Percentiles rank a stretch among this genome's conserved stretches.
Conservation (phyloP, 768 basidiomycete species). For the Boletus pseudo-olivaceus region DNA sequence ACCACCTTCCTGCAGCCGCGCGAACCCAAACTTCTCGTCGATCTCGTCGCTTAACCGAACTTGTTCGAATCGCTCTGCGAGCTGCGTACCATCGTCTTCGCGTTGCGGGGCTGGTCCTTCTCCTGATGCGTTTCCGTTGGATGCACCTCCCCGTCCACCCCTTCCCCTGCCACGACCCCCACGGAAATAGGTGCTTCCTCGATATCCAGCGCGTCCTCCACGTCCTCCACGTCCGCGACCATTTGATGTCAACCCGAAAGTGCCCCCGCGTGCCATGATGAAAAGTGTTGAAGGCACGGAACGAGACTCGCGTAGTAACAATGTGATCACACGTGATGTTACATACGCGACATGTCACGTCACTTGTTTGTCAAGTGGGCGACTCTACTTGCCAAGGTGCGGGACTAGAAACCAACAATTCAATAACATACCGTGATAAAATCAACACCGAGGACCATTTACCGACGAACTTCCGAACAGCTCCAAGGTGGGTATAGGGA, state of each 20-base stretch:
- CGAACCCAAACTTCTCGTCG: conserved; percentile 91
- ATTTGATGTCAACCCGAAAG: conserved; percentile 54
- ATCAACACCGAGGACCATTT: background rate
- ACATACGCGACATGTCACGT: conserved; percentile 26
- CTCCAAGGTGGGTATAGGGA: conserved; percentile 1
- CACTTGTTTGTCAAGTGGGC: conserved; percentile 1
- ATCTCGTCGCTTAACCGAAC: conserved; percentile 76
- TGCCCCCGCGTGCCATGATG: conserved; percentile 43
- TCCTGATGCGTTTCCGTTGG: conserved; percentile 32
- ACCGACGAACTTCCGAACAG: background rate
- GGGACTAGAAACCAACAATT: background rate
- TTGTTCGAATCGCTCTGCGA: conserved; percentile 83
- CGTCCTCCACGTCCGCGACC: conserved; percentile 40
- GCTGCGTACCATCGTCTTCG: conserved; percentile 87
- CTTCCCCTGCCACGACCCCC: conserved; percentile 51
- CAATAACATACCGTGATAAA: background rate
- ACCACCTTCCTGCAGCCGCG: conserved; percentile 72
- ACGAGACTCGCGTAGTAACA: conserved; percentile 6
- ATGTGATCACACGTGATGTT: conserved; percentile 21
- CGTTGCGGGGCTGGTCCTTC: conserved; percentile 57
- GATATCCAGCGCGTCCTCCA: conserved; percentile 35
- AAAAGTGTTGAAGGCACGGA: background rate
- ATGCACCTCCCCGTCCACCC: conserved; percentile 31
- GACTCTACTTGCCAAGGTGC: background rate
- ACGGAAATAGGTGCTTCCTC: conserved; percentile 36